Percentiles rank a stretch among this genome's conserved stretches.
These are phyloP conservation scores for Populus simonii DNA, from an alignment of 345 rosid species.

Conservation along the genomic window DNA sequence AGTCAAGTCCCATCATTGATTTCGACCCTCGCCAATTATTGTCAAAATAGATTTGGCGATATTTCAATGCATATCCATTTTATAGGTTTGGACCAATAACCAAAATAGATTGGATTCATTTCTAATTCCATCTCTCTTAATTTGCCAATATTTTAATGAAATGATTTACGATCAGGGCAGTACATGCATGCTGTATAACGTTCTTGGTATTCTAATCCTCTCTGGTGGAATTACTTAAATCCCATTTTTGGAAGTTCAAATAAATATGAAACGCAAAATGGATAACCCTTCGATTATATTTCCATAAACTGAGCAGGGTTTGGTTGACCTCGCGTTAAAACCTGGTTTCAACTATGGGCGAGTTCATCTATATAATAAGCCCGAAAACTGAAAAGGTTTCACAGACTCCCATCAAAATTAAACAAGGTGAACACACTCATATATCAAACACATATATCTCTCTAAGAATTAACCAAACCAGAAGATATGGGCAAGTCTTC, in stretches of 20 bases:
- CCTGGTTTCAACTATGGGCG: not conserved
- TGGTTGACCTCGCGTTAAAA: not conserved
- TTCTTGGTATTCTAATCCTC: too few relatives aligned
- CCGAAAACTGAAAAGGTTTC: not conserved
- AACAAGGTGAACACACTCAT: not conserved
- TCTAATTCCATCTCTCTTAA: too few relatives aligned
- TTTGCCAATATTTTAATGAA: too few relatives aligned
- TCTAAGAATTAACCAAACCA: not conserved
- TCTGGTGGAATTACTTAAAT: too few relatives aligned
- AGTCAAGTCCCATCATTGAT: too few relatives aligned
- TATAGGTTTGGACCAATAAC: too few relatives aligned
- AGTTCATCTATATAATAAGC: not conserved
- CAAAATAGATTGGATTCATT: too few relatives aligned
- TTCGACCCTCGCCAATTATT: too few relatives aligned
- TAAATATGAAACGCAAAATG: not conserved
- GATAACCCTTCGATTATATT: not conserved
- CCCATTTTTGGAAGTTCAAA: not conserved
- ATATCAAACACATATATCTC: not conserved
- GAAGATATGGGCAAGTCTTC: not conserved
- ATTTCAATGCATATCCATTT: too few relatives aligned
- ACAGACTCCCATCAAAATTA: not conserved
- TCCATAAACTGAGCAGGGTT: not conserved
- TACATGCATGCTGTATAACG: too few relatives aligned
- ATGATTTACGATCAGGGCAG: too few relatives aligned
- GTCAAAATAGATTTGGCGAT: too few relatives aligned